Evolutionary conservation across 371 early-diverging fungal species (phyloP), one percentile per base, ranked within the genome.

Genomic region (Mortierella sp.): DNA sequence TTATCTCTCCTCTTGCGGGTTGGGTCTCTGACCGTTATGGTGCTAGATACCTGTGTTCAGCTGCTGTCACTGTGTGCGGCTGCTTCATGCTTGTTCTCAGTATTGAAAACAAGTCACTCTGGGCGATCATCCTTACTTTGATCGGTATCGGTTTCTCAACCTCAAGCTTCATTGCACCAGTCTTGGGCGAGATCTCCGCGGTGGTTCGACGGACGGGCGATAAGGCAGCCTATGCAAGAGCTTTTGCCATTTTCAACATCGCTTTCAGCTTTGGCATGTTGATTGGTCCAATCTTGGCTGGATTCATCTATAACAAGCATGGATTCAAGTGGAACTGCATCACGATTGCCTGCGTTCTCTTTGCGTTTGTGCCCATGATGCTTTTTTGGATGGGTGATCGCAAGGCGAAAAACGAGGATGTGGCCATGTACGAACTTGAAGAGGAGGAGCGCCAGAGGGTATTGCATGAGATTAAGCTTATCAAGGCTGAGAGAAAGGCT

Each of bases 231-330:
- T 85, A 75, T 53, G 87, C 84, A 5, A 81, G 83, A 53, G 83
- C 84, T 0, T 88, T 85, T 70, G 86, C 85, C 5, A 64, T 89
- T 40, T 86, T 89, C 66, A 89, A 89, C 67, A 82, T 88, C 45
- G 83, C 87, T 2, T 88, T 87, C 72, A 84, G 76, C 9, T 67
- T 83, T 13, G 89, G 89, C 4, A 84, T 70, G 82, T 57, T 73
- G 62, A 62, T 85, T 35, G 87, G 85, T 1, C 87, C 87, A 3
- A 77, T 85, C 22, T 32, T 84, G 31, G 85, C 83, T 10, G 87
- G 87, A 26, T 78, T 64, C 19, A 37, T 85, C n/a, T 86, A 84
- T 49, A 59, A 72, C 32, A 47, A 70, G 1, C 71, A 82, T 32
- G 84, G 85, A 5, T 86, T 86, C 80, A 80, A 78, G 23, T 84